Conservation (phyloP, 768 basidiomycete species). For the Sarcomyxa edulis region DNA sequence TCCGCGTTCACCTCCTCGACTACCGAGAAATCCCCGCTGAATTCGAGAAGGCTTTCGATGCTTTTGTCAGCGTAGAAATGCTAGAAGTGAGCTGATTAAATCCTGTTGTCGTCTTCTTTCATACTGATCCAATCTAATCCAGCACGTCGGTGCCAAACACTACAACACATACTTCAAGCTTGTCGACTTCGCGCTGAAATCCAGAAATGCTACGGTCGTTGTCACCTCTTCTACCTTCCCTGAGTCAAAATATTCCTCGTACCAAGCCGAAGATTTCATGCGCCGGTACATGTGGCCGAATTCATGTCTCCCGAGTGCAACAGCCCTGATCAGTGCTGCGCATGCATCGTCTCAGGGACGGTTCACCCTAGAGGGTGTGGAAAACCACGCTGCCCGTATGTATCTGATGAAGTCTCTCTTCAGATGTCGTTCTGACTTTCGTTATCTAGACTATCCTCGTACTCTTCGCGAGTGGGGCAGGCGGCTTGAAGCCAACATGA, state of each 20-base stretch:
- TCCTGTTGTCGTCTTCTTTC: too few species aligned
- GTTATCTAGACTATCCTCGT: slow-evolving; percentile 67
- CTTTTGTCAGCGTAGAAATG: slow-evolving; percentile 79
- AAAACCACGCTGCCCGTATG: slow-evolving; percentile 79
- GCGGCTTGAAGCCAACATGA: slow-evolving; percentile 62
- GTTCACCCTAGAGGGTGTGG: slow-evolving; percentile 79
- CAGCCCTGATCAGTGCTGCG: slow-evolving; percentile 71
- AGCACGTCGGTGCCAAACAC: slow-evolving; percentile 51
- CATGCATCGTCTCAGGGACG: slow-evolving; percentile 64
- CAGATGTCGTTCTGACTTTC: not conserved
- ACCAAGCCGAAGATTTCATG: slow-evolving; percentile 84
- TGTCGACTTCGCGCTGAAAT: slow-evolving; percentile 73
- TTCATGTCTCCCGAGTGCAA: slow-evolving; percentile 82
- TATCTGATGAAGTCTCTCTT: slow-evolving; percentile 8
- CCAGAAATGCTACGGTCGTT: slow-evolving; percentile 59
- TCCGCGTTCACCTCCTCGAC: slow-evolving; percentile 86
- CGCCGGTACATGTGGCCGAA: slow-evolving; percentile 88
- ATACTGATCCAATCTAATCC: slow-evolving; percentile 3
- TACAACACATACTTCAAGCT: slow-evolving; percentile 73
- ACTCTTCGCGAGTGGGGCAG: slow-evolving; percentile 91
- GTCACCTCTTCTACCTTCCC: slow-evolving; percentile 69
- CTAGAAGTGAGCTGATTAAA: slow-evolving; percentile 46
- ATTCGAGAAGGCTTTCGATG: slow-evolving; percentile 78
- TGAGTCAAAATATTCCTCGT: slow-evolving; percentile 59
- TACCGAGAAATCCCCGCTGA: slow-evolving; percentile 83